Evolutionary conservation across 441 rosid genomes (phyloP), one percentile per base, ranked within the genome.

Genomic region (Oxalis stricta): DNA sequence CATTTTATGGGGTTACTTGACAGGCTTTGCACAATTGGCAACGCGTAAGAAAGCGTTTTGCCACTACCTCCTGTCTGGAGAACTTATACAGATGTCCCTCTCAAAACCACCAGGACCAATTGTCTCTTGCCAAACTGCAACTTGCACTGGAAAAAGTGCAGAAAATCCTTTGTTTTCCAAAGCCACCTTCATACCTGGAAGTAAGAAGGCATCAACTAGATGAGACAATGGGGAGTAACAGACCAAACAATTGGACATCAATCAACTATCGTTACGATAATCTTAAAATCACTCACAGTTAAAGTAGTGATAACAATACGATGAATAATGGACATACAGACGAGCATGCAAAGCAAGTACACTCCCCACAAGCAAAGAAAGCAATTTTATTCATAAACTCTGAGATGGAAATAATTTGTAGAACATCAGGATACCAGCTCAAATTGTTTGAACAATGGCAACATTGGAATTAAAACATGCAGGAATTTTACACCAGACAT

Each of bases 41-140:
- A 70, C 50, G 96, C 96, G 49, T 89, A 85, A 35, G 98, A 73
- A 42, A 89, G 65, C 17, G 96, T 85, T 63, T 89, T 89, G 26
- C 96, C 96, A 59, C 92, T 82, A n/a, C n/a, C n/a, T 60, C 96
- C 96, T 2, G 96, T 85, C 0, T n/a, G 94, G 98, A 23, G 98
- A 82, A 68, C 82, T 89, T 39, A 82, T 66, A 51, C 96, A 89
- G 32, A 89, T 49, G 53, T 89, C 98, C 38, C 96, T 56, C 48
- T 85, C 82, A 41, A 82, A 89, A 36, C 65, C 68, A 56, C 98
- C 94, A 17, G 93, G 94, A 5, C 98, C 94, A 5, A 89, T 54
- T 0, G 94, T 82, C 65, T 84, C 94, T 23, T 89, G 88, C 97
- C 97, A 89, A 28, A 85, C 84, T 2, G 84, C 79, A 53, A 79